Evolutionary conservation across 2,329 filamentous ascomycete genomes (phyloP).

Genomic region (Calycina marina): DNA sequence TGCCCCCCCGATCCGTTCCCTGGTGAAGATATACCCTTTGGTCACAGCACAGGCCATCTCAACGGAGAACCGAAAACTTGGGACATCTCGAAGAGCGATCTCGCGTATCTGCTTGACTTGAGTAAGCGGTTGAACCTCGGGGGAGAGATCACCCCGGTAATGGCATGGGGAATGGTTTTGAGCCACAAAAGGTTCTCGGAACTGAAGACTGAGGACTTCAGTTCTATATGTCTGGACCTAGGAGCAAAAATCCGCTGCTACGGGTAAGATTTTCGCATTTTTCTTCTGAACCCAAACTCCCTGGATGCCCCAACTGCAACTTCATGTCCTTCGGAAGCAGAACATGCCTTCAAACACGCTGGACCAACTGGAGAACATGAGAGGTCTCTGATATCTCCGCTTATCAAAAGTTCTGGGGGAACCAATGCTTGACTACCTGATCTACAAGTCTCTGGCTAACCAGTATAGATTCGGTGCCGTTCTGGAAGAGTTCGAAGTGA

Average conservation of each 20-base stretch:
- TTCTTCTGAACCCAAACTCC: too few relatives aligned
- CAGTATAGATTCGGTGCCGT: constrained; percentile 48
- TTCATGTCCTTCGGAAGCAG: too few relatives aligned
- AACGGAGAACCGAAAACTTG: constrained; percentile 44
- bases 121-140: constrained; percentile 72
- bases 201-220: constrained; percentile 54
- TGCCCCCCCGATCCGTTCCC: constrained; percentile 48
- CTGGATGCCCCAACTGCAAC: too few relatives aligned
- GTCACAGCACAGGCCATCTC: constrained; percentile 20
- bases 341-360: too few relatives aligned
- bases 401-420: too few relatives aligned
- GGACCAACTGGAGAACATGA: too few relatives aligned
- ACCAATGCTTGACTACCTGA: too few relatives aligned
- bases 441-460: constrained; percentile 9
- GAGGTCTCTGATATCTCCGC: too few relatives aligned
- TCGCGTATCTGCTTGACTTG: constrained; percentile 70
- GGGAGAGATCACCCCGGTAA: constrained; percentile 86
- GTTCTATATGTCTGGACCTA: constrained; percentile 57
- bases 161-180: constrained; percentile 79
- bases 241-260: constrained; percentile 78
- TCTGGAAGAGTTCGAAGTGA: constrained; percentile 49
- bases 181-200: constrained; percentile 54
- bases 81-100: constrained; percentile 60
- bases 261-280: constrained; percentile 47
- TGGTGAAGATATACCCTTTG: constrained; percentile 39